Evolutionary conservation across 2,329 filamentous ascomycete species (phyloP).

Genomic region (Akanthomyces lecanii): DNA sequence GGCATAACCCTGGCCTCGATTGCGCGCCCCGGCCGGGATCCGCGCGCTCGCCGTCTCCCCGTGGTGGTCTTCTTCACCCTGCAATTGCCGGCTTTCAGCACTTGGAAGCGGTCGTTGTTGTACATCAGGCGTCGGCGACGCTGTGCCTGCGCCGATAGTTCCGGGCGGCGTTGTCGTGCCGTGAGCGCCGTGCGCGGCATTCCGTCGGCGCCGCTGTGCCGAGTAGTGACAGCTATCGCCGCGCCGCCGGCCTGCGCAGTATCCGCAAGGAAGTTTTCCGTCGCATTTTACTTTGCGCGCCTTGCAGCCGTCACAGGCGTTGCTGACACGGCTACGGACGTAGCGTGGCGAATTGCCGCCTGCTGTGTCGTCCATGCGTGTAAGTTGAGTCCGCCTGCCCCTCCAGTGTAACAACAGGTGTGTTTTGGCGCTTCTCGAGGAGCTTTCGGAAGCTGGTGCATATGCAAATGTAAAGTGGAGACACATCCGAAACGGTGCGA

Average conservation of each 20-base stretch:
- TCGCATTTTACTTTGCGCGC: slow-evolving; percentile 54
- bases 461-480: background rate
- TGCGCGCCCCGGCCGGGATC: background rate
- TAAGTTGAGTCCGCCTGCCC: background rate
- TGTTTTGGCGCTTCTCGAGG: background rate
- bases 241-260: slow-evolving; percentile 43
- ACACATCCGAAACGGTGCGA: slow-evolving; percentile 7
- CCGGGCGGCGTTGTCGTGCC: slow-evolving; percentile 8
- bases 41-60: background rate
- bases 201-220: slow-evolving; percentile 37
- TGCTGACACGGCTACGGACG: slow-evolving; percentile 44
- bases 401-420: background rate
- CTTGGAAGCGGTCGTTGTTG: background rate
- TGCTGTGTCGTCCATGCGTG: slow-evolving; percentile 8
- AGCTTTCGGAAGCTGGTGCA: background rate
- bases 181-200: slow-evolving; percentile 17
- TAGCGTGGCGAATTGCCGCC: slow-evolving; percentile 10
- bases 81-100: background rate
- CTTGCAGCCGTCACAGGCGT: slow-evolving; percentile 53
- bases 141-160: background rate
- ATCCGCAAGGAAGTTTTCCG: slow-evolving; percentile 48
- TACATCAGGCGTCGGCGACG: slow-evolving; percentile 7
- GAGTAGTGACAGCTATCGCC: slow-evolving; percentile 46
- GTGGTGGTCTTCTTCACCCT: background rate
- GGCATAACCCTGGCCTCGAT: background rate